Conservation (phyloP, 331 rosid species). For the Rosa hybrid region DNA sequence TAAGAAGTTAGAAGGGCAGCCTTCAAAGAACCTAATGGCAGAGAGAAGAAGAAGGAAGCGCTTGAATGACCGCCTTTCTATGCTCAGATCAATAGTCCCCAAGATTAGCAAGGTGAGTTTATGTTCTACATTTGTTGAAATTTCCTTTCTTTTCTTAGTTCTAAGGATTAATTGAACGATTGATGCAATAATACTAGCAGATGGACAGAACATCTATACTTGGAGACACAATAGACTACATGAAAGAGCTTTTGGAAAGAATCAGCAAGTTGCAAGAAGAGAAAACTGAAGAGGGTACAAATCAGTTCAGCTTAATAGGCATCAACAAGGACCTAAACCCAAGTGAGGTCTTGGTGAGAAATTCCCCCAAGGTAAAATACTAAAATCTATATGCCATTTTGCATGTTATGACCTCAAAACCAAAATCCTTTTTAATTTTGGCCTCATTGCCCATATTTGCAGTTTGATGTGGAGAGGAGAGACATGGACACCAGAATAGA, state of each 20-base stretch:
- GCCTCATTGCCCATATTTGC: constrained; percentile 18
- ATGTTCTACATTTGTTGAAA: not conserved
- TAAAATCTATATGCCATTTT: constrained; percentile 24
- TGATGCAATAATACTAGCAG: constrained; percentile 33
- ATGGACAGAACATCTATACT: constrained; percentile 99
- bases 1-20: constrained; percentile 82
- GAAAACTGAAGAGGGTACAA: constrained; percentile 50
- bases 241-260: constrained; percentile 92
- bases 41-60: constrained; percentile 91
- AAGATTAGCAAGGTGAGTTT: constrained; percentile 89
- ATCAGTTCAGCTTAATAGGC: constrained; percentile 47
- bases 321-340: constrained; percentile 68
- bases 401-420: constrained; percentile 10
- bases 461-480: constrained; percentile 91
- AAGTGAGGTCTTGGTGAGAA: constrained; percentile 72
- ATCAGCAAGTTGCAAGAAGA: constrained; percentile 79
- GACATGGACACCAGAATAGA: constrained; percentile 71
- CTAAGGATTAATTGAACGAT: constrained; percentile 24
- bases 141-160: constrained; percentile 1
- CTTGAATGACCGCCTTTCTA: constrained; percentile 87
- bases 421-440: not conserved
- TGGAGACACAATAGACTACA: constrained; percentile 95
- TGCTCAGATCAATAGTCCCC: constrained; percentile 97
- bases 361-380: constrained; percentile 81
- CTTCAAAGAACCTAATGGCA: constrained; percentile 98